Evolutionary conservation across 495 filamentous ascomycete species (phyloP).

Genomic region (Hypoxylon fragiforme): DNA sequence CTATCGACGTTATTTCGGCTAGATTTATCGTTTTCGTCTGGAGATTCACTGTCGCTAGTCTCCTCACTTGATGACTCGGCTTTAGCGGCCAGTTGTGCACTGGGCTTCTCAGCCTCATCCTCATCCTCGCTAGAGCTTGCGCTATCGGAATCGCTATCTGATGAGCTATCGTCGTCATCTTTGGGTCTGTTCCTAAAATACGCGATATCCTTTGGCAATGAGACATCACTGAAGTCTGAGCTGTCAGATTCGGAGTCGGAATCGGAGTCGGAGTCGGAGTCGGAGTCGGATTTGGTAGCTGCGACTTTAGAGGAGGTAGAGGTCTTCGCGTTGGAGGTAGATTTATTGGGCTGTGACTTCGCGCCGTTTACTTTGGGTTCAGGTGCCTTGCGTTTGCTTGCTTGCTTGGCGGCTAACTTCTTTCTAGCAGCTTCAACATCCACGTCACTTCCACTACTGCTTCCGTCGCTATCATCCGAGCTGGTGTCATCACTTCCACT

Average conservation of each 20-base stretch:
- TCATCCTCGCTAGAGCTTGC: slow-evolving; percentile 19
- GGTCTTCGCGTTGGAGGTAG: neutral
- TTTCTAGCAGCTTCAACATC: slow-evolving; percentile 36
- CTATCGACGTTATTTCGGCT: slow-evolving; percentile 4
- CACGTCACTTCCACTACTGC: slow-evolving; percentile 35
- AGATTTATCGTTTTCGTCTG: slow-evolving; percentile 7
- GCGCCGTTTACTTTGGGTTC: slow-evolving; percentile 18
- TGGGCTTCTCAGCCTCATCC: slow-evolving; percentile 5
- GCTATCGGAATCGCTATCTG: slow-evolving; percentile 35
- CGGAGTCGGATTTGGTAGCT: neutral
- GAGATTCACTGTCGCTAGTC: slow-evolving; percentile 33
- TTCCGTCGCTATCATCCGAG: slow-evolving; percentile 22
- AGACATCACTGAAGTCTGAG: slow-evolving; percentile 9
- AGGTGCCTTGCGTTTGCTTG: slow-evolving; percentile 24
- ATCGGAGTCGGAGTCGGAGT: slow-evolving; percentile 28
- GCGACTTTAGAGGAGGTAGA: neutral
- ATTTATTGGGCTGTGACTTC: slow-evolving; percentile 15
- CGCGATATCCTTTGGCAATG: slow-evolving; percentile 7
- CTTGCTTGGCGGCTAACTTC: slow-evolving; percentile 32
- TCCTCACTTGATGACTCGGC: slow-evolving; percentile 25
- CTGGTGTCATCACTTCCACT: slow-evolving; percentile 21
- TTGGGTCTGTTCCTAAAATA: slow-evolving; percentile 12
- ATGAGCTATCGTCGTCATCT: slow-evolving; percentile 28
- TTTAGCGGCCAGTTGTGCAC: slow-evolving; percentile 8
- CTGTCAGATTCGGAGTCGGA: slow-evolving; percentile 35